Evolutionary conservation across 1,139 yeast species (phyloP).

Genomic region (Kodamaea fungicola): DNA sequence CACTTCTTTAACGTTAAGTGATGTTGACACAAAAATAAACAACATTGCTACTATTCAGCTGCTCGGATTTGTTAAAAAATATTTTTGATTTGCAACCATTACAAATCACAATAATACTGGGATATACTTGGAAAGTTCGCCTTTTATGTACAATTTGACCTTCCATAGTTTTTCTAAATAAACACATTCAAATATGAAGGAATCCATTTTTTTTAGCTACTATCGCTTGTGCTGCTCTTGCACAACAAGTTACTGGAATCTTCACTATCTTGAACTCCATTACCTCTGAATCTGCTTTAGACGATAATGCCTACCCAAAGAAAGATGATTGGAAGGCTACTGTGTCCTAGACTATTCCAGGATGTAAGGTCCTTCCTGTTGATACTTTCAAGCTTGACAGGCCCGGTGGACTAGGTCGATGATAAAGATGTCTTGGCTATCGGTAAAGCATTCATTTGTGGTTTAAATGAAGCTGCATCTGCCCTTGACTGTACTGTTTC

Average conservation of each 20-base stretch:
- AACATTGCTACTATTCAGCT: too few relatives aligned
- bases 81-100: too few relatives aligned
- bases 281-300: neutral
- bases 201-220: too few relatives aligned
- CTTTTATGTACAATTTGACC: too few relatives aligned
- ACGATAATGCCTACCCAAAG: neutral
- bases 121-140: too few relatives aligned
- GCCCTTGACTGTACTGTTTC: conserved; percentile 22
- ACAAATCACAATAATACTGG: too few relatives aligned
- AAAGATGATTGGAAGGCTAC: conserved; percentile 23
- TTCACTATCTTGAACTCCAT: neutral
- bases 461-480: neutral
- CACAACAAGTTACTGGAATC: conserved; percentile 12
- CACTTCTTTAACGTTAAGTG: too few relatives aligned
- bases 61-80: too few relatives aligned
- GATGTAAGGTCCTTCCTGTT: conserved; percentile 18
- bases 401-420: conserved; percentile 15
- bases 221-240: conserved; percentile 30
- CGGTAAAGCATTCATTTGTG: conserved; percentile 15
- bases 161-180: too few relatives aligned
- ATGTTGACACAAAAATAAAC: too few relatives aligned
- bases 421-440: conserved; percentile 19
- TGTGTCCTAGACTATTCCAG: conserved; percentile 20
- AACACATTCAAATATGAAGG: too few relatives aligned
- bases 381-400: conserved; percentile 26